Evolutionary conservation across 2,329 filamentous ascomycete species (phyloP).

Genomic region (Talaromyces piceae): DNA sequence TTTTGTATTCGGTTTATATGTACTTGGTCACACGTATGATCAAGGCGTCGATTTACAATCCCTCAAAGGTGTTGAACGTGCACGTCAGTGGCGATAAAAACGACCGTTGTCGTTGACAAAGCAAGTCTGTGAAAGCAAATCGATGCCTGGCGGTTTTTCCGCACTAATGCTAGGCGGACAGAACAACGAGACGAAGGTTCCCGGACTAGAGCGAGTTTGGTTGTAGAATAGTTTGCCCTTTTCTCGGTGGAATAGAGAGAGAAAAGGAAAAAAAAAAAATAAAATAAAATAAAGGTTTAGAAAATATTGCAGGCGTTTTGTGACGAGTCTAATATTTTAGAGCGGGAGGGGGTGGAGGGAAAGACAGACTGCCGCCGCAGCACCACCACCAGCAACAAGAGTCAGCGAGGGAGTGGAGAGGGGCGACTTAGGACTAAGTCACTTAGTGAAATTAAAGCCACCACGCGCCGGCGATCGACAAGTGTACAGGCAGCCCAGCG

Average conservation of each 20-base stretch:
- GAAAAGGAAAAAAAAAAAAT: too few relatives aligned
- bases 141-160: neutral
- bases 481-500: too few relatives aligned
- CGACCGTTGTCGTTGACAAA: neutral
- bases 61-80: too few relatives aligned
- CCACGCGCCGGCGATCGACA: neutral
- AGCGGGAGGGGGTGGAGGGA: neutral
- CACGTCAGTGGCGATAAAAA: neutral
- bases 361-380: too few relatives aligned
- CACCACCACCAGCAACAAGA: too few relatives aligned
- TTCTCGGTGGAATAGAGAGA: too few relatives aligned
- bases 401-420: neutral
- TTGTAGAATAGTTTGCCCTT: too few relatives aligned
- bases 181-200: neutral
- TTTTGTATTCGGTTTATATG: neutral
- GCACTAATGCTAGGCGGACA: neutral
- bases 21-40: neutral
- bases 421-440: neutral
- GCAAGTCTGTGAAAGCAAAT: neutral
- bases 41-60: too few relatives aligned
- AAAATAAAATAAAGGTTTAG: too few relatives aligned
- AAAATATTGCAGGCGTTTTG: too few relatives aligned
- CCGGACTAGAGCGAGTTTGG: too few relatives aligned
- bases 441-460: neutral
- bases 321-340: too few relatives aligned